phyloP scores from a whole-genome alignment of 1,139 yeast species.

The Torulaspora pretoriensis region DNA sequence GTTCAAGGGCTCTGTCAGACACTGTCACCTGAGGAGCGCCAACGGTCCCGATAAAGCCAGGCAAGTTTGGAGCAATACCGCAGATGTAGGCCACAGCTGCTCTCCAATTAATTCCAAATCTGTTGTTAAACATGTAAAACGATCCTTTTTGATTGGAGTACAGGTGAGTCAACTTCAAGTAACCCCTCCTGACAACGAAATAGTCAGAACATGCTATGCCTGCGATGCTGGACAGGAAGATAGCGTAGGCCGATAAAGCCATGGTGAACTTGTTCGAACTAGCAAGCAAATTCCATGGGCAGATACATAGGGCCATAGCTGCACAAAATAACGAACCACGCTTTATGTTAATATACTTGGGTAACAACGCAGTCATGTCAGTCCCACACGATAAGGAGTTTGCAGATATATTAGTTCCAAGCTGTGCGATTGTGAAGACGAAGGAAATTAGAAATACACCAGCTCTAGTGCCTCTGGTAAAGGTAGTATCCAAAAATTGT shows the following conservation, averaged over 20 bases:
- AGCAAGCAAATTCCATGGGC: conserved; percentile 84
- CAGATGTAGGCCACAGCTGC: conserved; percentile 66
- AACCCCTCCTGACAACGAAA: conserved; percentile 71
- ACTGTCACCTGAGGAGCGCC: conserved; percentile 61
- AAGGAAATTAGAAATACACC: conserved; percentile 79
- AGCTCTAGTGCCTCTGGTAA: conserved; percentile 69
- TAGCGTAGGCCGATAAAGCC: conserved; percentile 79
- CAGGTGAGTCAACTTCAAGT: conserved; percentile 58
- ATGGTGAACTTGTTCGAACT: conserved; percentile 76
- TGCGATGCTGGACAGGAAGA: conserved; percentile 80
- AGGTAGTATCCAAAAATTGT: conserved; percentile 56
- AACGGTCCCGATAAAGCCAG: conserved; percentile 82
- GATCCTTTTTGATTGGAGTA: conserved; percentile 46
- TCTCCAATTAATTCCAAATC: conserved; percentile 74
- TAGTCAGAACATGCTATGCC: conserved; percentile 81
- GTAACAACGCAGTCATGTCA: conserved; percentile 79
- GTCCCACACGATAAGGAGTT: conserved; percentile 89
- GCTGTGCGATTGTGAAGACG: conserved; percentile 78
- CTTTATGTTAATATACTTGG: conserved; percentile 74
- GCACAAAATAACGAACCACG: conserved; percentile 84
- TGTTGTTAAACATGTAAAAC: conserved; percentile 50
- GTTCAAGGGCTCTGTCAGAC: conserved; percentile 58
- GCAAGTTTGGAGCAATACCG: conserved; percentile 78
- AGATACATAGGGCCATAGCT: conserved; percentile 65
- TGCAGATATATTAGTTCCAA: conserved; percentile 90